Evolutionary conservation across 495 filamentous ascomycete genomes (phyloP).

Genomic region (Tricharina praecox): DNA sequence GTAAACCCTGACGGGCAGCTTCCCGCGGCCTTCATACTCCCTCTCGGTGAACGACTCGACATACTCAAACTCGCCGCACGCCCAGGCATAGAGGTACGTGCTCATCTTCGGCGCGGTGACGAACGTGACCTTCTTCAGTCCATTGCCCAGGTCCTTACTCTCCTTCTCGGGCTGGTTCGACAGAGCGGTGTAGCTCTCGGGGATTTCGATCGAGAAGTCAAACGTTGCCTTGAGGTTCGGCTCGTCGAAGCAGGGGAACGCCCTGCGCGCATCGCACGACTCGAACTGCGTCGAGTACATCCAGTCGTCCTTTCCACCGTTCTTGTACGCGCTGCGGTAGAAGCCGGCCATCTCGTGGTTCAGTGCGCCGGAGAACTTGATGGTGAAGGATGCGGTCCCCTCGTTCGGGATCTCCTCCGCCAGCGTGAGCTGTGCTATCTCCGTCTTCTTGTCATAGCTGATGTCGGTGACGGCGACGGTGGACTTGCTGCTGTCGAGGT

Average conservation of each 20-base stretch:
- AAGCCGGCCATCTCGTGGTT: slow-evolving; percentile 79
- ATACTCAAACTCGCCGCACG: slow-evolving; percentile 90
- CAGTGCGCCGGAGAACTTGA: slow-evolving; percentile 70
- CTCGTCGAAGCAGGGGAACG: slow-evolving; percentile 96
- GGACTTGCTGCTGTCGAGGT: slow-evolving; percentile 8
- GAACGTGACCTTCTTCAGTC: slow-evolving; percentile 65
- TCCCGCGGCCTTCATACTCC: slow-evolving; percentile 65
- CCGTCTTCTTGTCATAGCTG: slow-evolving; percentile 49
- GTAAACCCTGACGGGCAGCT: slow-evolving; percentile 85
- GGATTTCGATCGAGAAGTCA: slow-evolving; percentile 80
- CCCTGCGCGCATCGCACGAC: slow-evolving; percentile 79
- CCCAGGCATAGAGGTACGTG: slow-evolving; percentile 94
- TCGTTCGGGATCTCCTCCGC: slow-evolving; percentile 44
- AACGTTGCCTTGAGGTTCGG: slow-evolving; percentile 92
- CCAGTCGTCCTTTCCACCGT: slow-evolving; percentile 51
- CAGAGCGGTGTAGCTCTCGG: slow-evolving; percentile 67
- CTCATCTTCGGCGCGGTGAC: slow-evolving; percentile 85
- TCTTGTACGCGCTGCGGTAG: slow-evolving; percentile 88
- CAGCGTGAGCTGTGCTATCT: slow-evolving; percentile 62
- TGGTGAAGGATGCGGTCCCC: slow-evolving; percentile 43
- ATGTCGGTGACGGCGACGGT: slow-evolving; percentile 46
- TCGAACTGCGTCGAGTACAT: slow-evolving; percentile 98
- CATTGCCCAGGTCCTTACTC: slow-evolving; percentile 32
- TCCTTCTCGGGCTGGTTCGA: slow-evolving; percentile 86
- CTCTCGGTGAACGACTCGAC: slow-evolving; percentile 76